These are phyloP conservation scores for Stipa capillata DNA, from an alignment of 176 grass and related monocot genomes.

Conservation along the genomic window DNA sequence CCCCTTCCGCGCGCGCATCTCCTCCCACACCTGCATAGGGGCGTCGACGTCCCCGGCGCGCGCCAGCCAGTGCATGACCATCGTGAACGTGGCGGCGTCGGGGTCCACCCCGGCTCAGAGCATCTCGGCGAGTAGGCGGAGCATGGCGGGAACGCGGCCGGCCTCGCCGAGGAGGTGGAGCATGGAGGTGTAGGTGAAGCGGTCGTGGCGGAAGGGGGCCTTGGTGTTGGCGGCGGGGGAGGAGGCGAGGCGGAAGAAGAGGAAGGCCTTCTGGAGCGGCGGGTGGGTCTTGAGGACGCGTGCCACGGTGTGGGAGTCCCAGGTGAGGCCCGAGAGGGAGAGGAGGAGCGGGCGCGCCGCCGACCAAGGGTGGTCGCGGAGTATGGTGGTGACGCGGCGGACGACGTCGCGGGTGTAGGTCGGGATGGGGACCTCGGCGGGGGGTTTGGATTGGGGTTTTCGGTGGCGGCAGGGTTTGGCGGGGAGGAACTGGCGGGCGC, in stretches of 20 bases:
- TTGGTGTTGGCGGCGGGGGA: not conserved
- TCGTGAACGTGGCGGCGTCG: constrained; percentile 61
- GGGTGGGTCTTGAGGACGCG: constrained; percentile 84
- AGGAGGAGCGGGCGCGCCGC: constrained; percentile 37
- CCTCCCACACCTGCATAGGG: constrained; percentile 52
- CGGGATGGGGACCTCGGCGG: not conserved
- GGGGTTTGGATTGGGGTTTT: not conserved
- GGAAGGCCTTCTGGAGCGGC: constrained; percentile 60
- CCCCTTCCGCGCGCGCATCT: constrained; percentile 36
- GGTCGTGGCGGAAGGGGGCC: constrained; percentile 55
- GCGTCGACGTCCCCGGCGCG: constrained; percentile 44
- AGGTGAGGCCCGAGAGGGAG: constrained; percentile 33
- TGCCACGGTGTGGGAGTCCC: constrained; percentile 70
- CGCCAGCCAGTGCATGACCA: constrained; percentile 61
- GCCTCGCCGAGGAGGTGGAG: constrained; percentile 69
- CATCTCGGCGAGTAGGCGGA: constrained; percentile 59
- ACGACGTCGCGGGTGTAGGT: constrained; percentile 50
- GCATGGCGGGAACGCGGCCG: constrained; percentile 50
- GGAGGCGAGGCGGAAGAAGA: constrained; percentile 65
- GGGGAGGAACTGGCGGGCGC: not conserved
- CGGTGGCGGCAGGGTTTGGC: not conserved
- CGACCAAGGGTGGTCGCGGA: constrained; percentile 52
- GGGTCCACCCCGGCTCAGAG: constrained; percentile 23
- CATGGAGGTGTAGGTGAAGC: constrained; percentile 81
- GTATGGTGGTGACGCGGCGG: constrained; percentile 40